phyloP scores from a whole-genome alignment of 176 grass and related monocot species.

The Paspalum vaginatum region DNA sequence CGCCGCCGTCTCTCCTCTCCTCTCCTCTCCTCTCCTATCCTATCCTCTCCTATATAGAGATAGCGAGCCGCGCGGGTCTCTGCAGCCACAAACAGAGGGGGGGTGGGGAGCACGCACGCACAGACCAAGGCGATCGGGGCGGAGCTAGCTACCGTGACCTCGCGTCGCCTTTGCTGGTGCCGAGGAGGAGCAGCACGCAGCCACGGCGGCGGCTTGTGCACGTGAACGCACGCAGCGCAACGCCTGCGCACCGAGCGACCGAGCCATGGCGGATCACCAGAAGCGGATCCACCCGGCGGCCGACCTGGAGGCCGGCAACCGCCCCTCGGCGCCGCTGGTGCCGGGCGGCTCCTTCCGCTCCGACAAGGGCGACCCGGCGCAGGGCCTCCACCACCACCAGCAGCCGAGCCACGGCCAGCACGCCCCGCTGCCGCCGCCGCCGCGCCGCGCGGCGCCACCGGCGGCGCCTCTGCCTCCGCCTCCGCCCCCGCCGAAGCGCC shows the following conservation, averaged over 20 bases:
- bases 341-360: constrained; percentile 45
- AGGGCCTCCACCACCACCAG: not conserved
- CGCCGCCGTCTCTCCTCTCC: no score
- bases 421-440: constrained; percentile 24
- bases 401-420: not conserved
- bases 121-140: not conserved
- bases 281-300: constrained; percentile 76
- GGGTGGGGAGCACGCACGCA: not conserved
- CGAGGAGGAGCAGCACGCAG: not conserved
- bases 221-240: not conserved
- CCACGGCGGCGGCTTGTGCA: not conserved
- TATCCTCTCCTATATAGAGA: constrained; percentile 45
- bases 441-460: constrained; percentile 28
- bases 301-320: constrained; percentile 59
- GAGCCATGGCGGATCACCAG: constrained; percentile 72
- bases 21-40: not conserved
- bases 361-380: constrained; percentile 52
- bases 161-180: constrained; percentile 12
- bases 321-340: constrained; percentile 58
- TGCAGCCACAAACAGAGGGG: not conserved
- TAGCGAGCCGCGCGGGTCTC: not conserved
- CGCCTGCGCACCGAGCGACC: no score
- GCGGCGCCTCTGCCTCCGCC: not conserved
- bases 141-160: not conserved
- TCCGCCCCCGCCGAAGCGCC: constrained; percentile 11